Evolutionary conservation across 2,329 filamentous ascomycete genomes (phyloP), one percentile per base, ranked within the genome.

Genomic region (Onygena corvina): DNA sequence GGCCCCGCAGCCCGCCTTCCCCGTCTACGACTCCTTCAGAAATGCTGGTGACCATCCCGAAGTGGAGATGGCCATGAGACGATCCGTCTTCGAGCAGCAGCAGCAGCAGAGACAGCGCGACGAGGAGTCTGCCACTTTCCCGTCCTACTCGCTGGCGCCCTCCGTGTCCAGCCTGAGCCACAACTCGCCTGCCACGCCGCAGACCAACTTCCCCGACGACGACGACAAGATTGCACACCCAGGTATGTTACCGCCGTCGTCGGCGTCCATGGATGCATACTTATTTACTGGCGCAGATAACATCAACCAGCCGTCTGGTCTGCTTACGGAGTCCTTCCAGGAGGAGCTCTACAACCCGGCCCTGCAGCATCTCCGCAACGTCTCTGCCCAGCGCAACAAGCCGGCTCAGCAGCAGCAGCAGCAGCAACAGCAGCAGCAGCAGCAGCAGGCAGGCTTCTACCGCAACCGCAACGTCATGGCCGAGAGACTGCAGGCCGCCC

Each of bases 281-380:
- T 88, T 80, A 89, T 68, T 73, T 64, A 9, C 11, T 40, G 67
- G 73, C 67, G 61, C 60, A 61, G 65, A 71, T 66, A 59, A 73
- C 80, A 75, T 79, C 67, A 75, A 78, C 56, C 71, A 70, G 56
- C 66, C 59, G 55, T 36, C 57, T 33, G 71, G 81, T 21, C 84
- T 88, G 21, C 76, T 94, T 55, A 83, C 88, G 57, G 77, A 87
- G 50, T 92, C 88, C 0, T 86, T 92, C 69, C 76, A 80, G 59
- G 89, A 94, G 63, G 86, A 92, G 64, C 75, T 94, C 0, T 94
- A 86, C 71, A 88, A 83, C 58, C 54, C 67, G 57, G 55, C 64
- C 11, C 59, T 62, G 47, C 62, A 61, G 23, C 58, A 60, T 33
- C 47, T 64, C 18, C 64, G 72, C 40, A 67, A 76, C 45, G 77